Base-by-base conservation (phyloP, 2,329 filamentous ascomycete species). In the Davidsoniella virescens region DNA sequence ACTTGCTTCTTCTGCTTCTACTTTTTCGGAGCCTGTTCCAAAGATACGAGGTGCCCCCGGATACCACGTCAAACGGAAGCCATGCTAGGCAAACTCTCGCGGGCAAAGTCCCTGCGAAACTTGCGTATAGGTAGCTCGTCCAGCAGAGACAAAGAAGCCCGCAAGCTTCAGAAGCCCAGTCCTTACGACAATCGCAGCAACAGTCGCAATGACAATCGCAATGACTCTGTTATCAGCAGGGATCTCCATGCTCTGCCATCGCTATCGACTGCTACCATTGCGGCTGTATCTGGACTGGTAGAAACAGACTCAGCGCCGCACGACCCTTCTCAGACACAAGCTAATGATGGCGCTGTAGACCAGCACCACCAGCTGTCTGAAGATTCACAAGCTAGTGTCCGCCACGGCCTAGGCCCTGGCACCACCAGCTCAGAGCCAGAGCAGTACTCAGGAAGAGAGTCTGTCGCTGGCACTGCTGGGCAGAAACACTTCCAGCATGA, bases 241-340 rank as follows among this genome's bases (percentile, higher is more conserved):
- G 46, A 29, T 40, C 25, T 29, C 20, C 12, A 14, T 43, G 38
- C 44, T 37, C 7, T 46, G 12, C 23, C 40, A 26, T 36, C 37
- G 26, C 45, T 4, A 17, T 14, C 23, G 14, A 39, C 37, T 48
- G 17, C 39, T 23, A 44, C 40, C 9, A 44, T 25, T 42, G 40
- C 33, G n/a, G 16, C 43, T 37, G 37, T 18, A 39, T 42, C 45
- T 49, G 36, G 17, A 12, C 26, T 17, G 12, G 44, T 18, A 43
- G 38, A 50, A 50, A 50, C 51, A 53, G 51, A 53, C 45, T 47
- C 51, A 50, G 39, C 20, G 23, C 39, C 47, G 51, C 51, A 53
- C 47, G 51, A 48, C 43, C 51, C 43, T 39, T 47, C 39, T 44
- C 26, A 33, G 44, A 25, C 37, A 37, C 43, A 45, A 29, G n/a